Evolutionary conservation across 441 rosid genomes (phyloP).

Genomic region (Syzygium syzygioides): DNA sequence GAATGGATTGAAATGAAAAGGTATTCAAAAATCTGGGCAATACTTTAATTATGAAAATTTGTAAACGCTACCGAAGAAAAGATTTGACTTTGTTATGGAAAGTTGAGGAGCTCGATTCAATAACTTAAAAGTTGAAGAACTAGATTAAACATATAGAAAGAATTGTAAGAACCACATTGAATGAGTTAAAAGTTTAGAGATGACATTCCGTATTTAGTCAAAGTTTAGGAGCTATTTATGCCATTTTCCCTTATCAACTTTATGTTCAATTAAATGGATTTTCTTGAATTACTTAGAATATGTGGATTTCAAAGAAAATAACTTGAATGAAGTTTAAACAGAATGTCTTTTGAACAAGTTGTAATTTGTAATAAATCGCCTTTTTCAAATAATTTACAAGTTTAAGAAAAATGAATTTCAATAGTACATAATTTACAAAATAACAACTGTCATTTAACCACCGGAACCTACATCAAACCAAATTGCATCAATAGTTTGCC

Average conservation of each 20-base stretch:
- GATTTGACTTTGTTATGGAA: not conserved
- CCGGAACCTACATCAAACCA: not conserved
- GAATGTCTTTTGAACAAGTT: rapidly evolving
- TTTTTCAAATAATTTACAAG: not conserved
- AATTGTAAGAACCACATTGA: not conserved
- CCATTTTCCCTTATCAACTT: not conserved
- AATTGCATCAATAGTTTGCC: not conserved
- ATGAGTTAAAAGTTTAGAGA: not conserved
- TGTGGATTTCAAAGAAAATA: not conserved
- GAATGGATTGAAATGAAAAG: not conserved
- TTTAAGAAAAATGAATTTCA: not conserved
- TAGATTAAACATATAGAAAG: not conserved
- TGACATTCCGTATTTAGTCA: not conserved
- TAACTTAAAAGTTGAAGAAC: not conserved
- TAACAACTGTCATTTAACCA: not conserved
- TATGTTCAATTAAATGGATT: not conserved
- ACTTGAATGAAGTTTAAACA: not conserved
- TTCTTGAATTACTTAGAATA: not conserved
- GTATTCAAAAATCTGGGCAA: not conserved
- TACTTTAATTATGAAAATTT: not conserved
- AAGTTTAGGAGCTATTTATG: too few species aligned
- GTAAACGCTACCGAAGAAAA: not conserved
- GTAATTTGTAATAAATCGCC: not conserved
- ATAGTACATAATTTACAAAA: not conserved
- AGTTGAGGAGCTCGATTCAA: not conserved